phyloP scores from a whole-genome alignment of 2,329 filamentous ascomycete species.

The Cryphonectria nitschkei region DNA sequence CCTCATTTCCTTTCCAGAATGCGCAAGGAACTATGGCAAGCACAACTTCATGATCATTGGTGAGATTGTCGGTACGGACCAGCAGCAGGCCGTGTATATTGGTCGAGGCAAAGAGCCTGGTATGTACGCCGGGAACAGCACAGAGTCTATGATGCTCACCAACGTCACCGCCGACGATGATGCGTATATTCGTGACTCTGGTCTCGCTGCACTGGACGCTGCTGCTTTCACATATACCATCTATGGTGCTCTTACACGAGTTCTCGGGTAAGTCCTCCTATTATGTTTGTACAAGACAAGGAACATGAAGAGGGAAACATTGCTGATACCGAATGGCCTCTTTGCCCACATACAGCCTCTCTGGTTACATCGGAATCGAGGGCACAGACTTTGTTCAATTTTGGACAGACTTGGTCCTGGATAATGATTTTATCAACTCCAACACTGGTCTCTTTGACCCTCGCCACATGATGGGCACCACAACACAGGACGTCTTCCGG shows the following conservation, averaged over 20 bases:
- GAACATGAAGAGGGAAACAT: background rate
- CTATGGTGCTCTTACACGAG: slow-evolving; percentile 63
- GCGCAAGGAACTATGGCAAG: slow-evolving; percentile 60
- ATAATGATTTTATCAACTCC: slow-evolving; percentile 60
- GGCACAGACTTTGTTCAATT: slow-evolving; percentile 49
- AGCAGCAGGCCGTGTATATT: slow-evolving; percentile 62
- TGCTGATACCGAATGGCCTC: slow-evolving; percentile 30
- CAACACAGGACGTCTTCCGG: slow-evolving; percentile 67
- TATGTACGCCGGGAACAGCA: slow-evolving; percentile 50
- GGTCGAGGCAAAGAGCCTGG: slow-evolving; percentile 63
- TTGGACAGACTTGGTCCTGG: slow-evolving; percentile 58
- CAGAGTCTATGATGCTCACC: slow-evolving; percentile 51
- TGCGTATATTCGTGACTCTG: slow-evolving; percentile 56
- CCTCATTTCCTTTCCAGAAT: slow-evolving; percentile 35
- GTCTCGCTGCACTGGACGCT: slow-evolving; percentile 58
- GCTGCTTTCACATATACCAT: slow-evolving; percentile 67
- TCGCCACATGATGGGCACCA: slow-evolving; percentile 64
- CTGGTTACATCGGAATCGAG: slow-evolving; percentile 17
- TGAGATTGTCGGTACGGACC: slow-evolving; percentile 66
- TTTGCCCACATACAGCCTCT: slow-evolving; percentile 30
- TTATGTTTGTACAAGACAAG: slow-evolving; percentile 36
- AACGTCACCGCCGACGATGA: slow-evolving; percentile 43
- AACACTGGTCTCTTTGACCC: slow-evolving; percentile 64
- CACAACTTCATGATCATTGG: slow-evolving; percentile 67
- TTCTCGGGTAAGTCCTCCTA: slow-evolving; percentile 60